Evolutionary conservation across 2,329 filamentous ascomycete species (phyloP), one percentile per base, ranked within the genome.

Genomic region (Phaeosphaeriaceae sp.): DNA sequence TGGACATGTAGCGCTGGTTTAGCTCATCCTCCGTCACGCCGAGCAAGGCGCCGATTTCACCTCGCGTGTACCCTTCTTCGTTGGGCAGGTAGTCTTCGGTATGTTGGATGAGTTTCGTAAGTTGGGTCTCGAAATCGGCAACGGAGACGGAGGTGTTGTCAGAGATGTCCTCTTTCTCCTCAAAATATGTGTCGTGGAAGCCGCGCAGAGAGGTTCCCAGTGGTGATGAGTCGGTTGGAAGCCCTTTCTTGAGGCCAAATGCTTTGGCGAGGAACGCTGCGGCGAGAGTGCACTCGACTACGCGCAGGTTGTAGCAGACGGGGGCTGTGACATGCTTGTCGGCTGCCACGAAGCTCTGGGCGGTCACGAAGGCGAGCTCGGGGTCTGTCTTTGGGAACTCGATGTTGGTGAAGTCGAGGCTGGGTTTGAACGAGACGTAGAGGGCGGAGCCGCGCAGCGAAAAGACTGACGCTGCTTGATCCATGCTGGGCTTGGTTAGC

Each of bases 301-400:
- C 95, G 25, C 95, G 90, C 22, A 99, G 86, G 78, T 99, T 99
- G 83, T 98, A 99, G 83, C 94, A 92, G 63, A 96, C 89, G 0
- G 94, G 94, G 0, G 90, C 95, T 1, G 94, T 97, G 61, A 94
- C 91, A 73, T 95, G 91, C 81, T 99, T 99, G 83, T 98, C 93
- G 5, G 94, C 91, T 17, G 90, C 90, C 60, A 99, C 91, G 76
- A 97, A 97, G 58, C 91, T 96, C 76, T 99, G 95, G 7, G 93
- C 94, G 65, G 97, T 93, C 63, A 99, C 85, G 78, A 99, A 98
- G 66, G 89, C 92, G 54, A 97, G 85, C 67, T 96, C 92, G 1
- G 93, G 91, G 47, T 88, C 84, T 4, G 93, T 91, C 56, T 88
- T 85, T 15, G 94, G 94, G 76, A 99, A 92, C 42, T 89, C 85